phyloP scores from a whole-genome alignment of 345 rosid genomes.

The Rhodamnia argentea region DNA sequence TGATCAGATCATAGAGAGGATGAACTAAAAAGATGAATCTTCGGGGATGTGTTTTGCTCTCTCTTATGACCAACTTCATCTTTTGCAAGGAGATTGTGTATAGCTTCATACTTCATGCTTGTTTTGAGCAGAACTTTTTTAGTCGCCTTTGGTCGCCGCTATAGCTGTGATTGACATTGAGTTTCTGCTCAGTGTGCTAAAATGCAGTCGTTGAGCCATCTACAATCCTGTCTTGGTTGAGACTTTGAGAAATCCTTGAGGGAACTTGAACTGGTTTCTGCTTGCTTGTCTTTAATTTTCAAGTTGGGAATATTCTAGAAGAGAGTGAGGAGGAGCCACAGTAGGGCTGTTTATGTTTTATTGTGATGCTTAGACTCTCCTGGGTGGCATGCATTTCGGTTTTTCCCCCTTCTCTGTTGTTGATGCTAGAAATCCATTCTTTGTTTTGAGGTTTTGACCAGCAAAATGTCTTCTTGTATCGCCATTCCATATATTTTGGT shows the following conservation, averaged over 20 bases:
- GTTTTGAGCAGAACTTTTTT: background rate
- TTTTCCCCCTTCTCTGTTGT: background rate
- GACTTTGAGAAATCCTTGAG: background rate
- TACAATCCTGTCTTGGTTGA: background rate
- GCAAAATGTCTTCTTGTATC: background rate
- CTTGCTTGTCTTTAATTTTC: background rate
- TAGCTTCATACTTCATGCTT: background rate
- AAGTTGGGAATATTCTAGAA: background rate
- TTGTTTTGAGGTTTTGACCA: background rate
- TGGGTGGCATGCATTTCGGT: background rate
- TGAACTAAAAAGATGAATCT: background rate
- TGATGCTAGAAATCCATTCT: background rate
- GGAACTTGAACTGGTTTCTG: background rate
- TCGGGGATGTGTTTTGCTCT: background rate
- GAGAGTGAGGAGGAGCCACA: background rate
- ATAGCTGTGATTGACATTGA: background rate
- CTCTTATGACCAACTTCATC: background rate
- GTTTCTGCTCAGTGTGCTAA: background rate
- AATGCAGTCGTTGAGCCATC: background rate
- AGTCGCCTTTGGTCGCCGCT: background rate
- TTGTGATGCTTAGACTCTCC: background rate
- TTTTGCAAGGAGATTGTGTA: background rate
- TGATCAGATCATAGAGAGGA: background rate
- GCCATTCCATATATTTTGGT: accelerated
- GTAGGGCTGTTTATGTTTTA: background rate